Base-by-base conservation (phyloP, 495 filamentous ascomycete genomes). In the Apiosordaria backusii region DNA sequence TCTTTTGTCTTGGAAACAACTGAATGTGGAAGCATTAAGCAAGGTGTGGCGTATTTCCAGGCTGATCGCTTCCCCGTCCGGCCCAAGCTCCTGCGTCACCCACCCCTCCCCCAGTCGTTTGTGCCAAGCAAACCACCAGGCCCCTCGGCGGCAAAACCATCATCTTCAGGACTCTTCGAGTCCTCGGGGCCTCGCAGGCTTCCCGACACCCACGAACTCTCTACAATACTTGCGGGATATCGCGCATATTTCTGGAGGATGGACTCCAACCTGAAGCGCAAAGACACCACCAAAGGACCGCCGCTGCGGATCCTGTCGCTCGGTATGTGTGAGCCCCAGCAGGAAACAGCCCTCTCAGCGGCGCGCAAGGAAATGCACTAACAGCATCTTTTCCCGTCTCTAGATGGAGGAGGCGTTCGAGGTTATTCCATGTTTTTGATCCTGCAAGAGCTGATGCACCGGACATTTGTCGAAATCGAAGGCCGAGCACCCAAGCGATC, bases 391-490 rank as follows among this genome's bases (percentile, higher is more conserved):
- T 65, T 54, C 13, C 18, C 29, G 53, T 53, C 27, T 55, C 60
- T 72, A 96, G 95, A 97, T 85, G 95, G 95, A 74, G 95, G 95
- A 69, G 95, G 95, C 67, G 93, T 99, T 61, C 88, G 96, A 68
- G 95, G 95, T 52, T 99, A 97, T 81, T 97, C 93, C 60, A 97
- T 97, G 85, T 88, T 96, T 73, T 91, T 96, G 67, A 89, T 98
- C 64, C 87, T 99, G 62, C 92, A 96, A 82, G 93, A 97, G 80
- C 83, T 99, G 54, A 99, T 99, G 95, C 90, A 96, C 78, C 85
- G 89, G 45, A 92, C 90, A 6, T 97, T 93, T 74, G 91, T 95
- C 74, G 91, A 95, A 79, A 84, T 82, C 58, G 89, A 96, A 78
- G 92, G 92, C 26, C 85, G 88, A 68, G 91, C 93, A 18, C 92